Evolutionary conservation across 208 protist species (phyloP).

Genomic region (Trypanosoma vivax): DNA sequence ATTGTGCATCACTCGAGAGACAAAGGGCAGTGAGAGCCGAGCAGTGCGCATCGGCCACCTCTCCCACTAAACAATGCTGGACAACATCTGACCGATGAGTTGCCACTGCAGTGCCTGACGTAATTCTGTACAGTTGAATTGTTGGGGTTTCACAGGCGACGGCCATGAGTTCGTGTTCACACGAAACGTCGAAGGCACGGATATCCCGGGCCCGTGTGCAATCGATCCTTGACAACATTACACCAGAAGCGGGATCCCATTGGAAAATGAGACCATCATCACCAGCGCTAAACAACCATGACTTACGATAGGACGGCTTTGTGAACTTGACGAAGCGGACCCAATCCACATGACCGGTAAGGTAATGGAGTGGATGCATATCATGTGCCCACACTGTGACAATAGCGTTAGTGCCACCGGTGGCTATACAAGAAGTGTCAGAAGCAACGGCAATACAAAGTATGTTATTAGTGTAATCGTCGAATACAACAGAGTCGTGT

Average conservation of each 20-base stretch:
- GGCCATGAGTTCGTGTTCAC: constrained; percentile 49
- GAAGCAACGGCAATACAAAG: constrained; percentile 59
- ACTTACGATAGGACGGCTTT: constrained; percentile 10
- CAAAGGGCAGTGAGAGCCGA: constrained; percentile 46
- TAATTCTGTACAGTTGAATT: constrained; percentile 45
- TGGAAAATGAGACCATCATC: constrained; percentile 75
- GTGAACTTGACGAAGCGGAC: constrained; percentile 78
- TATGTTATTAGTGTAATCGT: constrained; percentile 41
- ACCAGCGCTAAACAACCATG: constrained; percentile 73
- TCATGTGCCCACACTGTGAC: constrained; percentile 63
- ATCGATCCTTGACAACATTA: constrained; percentile 45
- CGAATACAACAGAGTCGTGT: constrained; percentile 15
- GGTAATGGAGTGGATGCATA: constrained; percentile 42
- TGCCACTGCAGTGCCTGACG: constrained; percentile 15
- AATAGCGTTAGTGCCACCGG: constrained; percentile 42
- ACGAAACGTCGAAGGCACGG: constrained; percentile 74
- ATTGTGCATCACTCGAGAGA: constrained; percentile 68
- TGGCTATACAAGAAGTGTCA: constrained; percentile 54
- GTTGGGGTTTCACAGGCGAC: constrained; percentile 44
- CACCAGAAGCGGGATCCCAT: constrained; percentile 63
- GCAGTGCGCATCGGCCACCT: constrained; percentile 52
- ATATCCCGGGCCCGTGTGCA: constrained; percentile 58
- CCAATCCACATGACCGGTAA: constrained; percentile 77
- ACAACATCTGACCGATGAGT: constrained; percentile 29
- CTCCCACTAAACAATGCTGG: constrained; percentile 37